Conservation (phyloP, 106 monocot genomes). For the Triglochin maritima region DNA sequence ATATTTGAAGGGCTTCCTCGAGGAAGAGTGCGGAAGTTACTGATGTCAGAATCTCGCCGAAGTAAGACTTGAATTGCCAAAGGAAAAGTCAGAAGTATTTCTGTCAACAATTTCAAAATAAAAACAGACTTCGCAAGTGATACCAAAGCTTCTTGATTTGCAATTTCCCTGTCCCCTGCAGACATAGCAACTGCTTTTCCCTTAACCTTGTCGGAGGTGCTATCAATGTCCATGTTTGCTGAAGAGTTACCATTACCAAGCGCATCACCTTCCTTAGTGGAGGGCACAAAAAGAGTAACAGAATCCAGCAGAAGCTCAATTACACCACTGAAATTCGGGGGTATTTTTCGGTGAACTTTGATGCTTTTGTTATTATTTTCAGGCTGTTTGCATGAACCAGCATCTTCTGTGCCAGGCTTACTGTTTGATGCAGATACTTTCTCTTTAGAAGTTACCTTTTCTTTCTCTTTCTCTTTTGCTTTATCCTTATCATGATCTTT, state of each 20-base stretch:
- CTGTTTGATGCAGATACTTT: conserved; percentile 24
- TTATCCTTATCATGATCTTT: conserved; percentile 98
- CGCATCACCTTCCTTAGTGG: conserved; percentile 27
- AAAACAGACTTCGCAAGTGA: conserved; percentile 90
- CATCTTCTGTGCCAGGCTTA: conserved; percentile 28
- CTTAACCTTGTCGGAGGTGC: conserved; percentile 49
- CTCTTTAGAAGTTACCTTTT: conserved; percentile 52
- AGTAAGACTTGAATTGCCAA: conserved; percentile 81
- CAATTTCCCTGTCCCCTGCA: conserved; percentile 43
- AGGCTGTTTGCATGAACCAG: conserved; percentile 4
- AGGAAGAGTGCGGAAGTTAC: conserved; percentile 26
- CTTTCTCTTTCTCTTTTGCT: conserved; percentile 74
- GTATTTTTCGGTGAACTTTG: conserved; percentile 71
- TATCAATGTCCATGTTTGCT: conserved; percentile 88
- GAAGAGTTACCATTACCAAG: conserved; percentile 30
- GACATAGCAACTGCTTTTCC: conserved; percentile 66
- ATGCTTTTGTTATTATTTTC: conserved; percentile 53
- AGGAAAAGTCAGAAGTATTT: conserved; percentile 82
- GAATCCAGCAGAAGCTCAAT: conserved; percentile 84
- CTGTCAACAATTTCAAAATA: conserved; percentile 85
- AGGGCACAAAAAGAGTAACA: conserved; percentile 46
- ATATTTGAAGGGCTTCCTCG: conserved; percentile 11
- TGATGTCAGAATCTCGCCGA: conserved; percentile 72
- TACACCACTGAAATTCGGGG: conserved; percentile 77
- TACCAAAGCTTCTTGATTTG: conserved; percentile 56